Percentiles rank a stretch among this genome's conserved stretches.
phyloP scores from a whole-genome alignment of 2,329 filamentous ascomycete genomes.

The Graphilbum fragrans region DNA sequence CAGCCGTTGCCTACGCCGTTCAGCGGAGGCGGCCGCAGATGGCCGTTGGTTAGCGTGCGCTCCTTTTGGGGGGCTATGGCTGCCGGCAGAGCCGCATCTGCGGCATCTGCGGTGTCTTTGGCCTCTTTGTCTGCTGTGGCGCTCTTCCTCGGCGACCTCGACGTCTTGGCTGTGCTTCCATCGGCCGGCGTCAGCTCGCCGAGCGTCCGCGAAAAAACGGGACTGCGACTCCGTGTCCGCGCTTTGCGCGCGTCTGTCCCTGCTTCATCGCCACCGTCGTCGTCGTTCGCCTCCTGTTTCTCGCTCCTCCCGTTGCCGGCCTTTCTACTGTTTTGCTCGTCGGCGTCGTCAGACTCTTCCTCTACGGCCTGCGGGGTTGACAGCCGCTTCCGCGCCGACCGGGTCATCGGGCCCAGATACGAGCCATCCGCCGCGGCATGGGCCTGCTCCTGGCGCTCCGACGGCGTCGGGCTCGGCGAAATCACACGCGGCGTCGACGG shows the following conservation, averaged over 20 bases:
- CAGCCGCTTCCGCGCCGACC: conserved; percentile 53
- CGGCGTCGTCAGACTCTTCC: conserved; percentile 35
- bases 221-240: conserved; percentile 60
- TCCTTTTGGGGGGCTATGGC: conserved; percentile 2
- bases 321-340: neutral
- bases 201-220: conserved; percentile 40
- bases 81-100: conserved; percentile 1
- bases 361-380: conserved; percentile 44
- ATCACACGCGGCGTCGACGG: conserved; percentile 79
- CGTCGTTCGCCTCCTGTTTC: conserved; percentile 35
- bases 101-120: conserved; percentile 11
- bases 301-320: neutral
- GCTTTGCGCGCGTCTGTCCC: conserved; percentile 45
- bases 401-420: conserved; percentile 63
- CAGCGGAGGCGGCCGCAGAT: conserved; percentile 56
- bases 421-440: conserved; percentile 19
- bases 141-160: no score
- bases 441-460: conserved; percentile 39
- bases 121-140: conserved; percentile 10
- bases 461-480: conserved; percentile 71
- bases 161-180: conserved; percentile 8
- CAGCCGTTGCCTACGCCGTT: conserved; percentile 36
- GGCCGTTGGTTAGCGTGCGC: conserved; percentile 39
- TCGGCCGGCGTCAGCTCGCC: conserved; percentile 37
- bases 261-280: conserved; percentile 24